Conservation (phyloP, 1,284 basidiomycete genomes). For the Hemileia vastatrix region DNA sequence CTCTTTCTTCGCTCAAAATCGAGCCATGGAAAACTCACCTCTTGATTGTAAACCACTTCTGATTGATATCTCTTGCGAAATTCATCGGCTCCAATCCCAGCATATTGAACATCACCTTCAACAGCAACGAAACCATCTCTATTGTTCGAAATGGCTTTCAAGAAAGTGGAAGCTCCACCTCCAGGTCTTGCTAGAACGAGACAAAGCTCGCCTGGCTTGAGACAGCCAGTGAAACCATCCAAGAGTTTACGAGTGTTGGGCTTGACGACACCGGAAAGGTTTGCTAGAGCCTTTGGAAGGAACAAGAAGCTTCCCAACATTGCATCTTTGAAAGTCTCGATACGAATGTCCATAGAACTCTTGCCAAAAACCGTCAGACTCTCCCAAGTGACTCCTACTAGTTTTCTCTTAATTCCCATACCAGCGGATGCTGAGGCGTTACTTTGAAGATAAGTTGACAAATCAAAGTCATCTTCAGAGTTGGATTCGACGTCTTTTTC, state of each 20-base stretch:
- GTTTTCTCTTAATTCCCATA: conserved; percentile 29
- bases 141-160: conserved; percentile 63
- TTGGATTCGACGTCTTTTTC: not conserved
- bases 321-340: conserved; percentile 28
- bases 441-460: not conserved
- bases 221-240: conserved; percentile 49
- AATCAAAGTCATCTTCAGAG: conserved; percentile 2
- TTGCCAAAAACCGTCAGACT: conserved; percentile 29
- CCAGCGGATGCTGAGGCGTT: not conserved
- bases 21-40: conserved; percentile 27
- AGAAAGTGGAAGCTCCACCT: conserved; percentile 62
- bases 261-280: not conserved
- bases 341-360: conserved; percentile 27
- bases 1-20: conserved; percentile 29
- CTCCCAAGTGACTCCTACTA: conserved; percentile 31
- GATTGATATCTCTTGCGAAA: conserved; percentile 50
- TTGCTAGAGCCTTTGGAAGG: not conserved
- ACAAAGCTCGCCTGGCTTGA: conserved; percentile 58
- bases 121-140: conserved; percentile 55
- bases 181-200: conserved; percentile 71
- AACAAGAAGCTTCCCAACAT: not conserved
- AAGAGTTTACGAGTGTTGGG: conserved; percentile 5
- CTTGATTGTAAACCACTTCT: conserved; percentile 53
- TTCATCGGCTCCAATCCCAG: conserved; percentile 49
- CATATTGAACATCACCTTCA: conserved; percentile 58